These are phyloP conservation scores for Aspergillus sp. DNA, from an alignment of 2,329 filamentous ascomycete species.

Conservation along the genomic window DNA sequence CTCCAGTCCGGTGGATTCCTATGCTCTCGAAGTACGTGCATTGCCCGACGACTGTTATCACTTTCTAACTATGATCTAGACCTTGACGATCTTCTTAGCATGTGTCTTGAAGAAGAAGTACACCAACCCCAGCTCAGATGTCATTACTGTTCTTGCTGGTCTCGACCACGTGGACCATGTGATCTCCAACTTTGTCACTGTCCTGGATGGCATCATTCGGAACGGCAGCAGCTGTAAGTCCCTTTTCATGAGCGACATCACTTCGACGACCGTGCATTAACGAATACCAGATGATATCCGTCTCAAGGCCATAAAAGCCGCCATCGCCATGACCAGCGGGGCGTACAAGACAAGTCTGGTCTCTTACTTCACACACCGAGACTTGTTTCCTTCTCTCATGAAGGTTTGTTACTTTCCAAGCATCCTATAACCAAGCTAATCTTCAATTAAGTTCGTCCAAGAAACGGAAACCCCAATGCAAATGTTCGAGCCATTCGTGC, in stretches of 20 bases:
- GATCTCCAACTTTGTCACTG: slow-evolving; percentile 84
- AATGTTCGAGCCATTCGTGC: slow-evolving; percentile 73
- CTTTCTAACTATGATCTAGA: slow-evolving; percentile 59
- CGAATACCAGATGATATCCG: slow-evolving; percentile 66
- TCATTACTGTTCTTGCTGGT: slow-evolving; percentile 86
- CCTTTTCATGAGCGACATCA: neutral
- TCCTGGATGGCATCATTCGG: slow-evolving; percentile 79
- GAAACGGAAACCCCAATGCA: slow-evolving; percentile 67
- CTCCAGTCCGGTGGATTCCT: slow-evolving; percentile 65
- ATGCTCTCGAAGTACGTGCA: slow-evolving; percentile 76
- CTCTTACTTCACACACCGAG: slow-evolving; percentile 91
- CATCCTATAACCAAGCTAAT: slow-evolving; percentile 9
- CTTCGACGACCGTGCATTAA: slow-evolving; percentile 5
- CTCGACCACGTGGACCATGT: slow-evolving; percentile 83
- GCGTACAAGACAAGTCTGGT: slow-evolving; percentile 93
- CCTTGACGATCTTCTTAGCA: slow-evolving; percentile 82
- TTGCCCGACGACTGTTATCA: slow-evolving; percentile 32
- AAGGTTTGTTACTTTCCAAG: slow-evolving; percentile 61
- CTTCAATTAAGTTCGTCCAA: slow-evolving; percentile 69
- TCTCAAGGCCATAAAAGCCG: slow-evolving; percentile 76
- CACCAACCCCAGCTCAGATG: slow-evolving; percentile 91
- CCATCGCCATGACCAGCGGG: slow-evolving; percentile 83
- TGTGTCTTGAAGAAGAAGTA: slow-evolving; percentile 85
- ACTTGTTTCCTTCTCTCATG: slow-evolving; percentile 92
- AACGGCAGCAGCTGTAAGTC: slow-evolving; percentile 69